These are phyloP conservation scores for Euphorbia celastroides DNA, from an alignment of 441 rosid genomes.

Conservation along the genomic window DNA sequence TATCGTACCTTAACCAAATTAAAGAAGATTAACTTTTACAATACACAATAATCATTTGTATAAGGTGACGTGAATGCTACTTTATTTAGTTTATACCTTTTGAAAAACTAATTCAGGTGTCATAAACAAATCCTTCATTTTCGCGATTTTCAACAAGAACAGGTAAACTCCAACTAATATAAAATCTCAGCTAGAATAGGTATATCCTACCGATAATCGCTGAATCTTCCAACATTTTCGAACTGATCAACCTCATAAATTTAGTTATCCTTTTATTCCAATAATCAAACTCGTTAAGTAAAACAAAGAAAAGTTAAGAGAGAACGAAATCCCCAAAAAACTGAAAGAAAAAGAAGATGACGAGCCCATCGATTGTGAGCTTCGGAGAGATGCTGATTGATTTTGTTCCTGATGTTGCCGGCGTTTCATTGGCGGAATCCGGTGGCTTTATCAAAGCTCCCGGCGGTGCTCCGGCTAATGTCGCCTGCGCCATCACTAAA, in stretches of 20 bases:
- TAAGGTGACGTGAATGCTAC: neutral
- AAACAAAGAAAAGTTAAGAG: neutral
- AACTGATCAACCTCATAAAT: no score
- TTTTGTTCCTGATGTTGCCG: constrained; percentile 60
- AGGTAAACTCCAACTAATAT: neutral
- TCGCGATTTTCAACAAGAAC: neutral
- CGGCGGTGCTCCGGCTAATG: constrained; percentile 85
- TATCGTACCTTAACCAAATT: no score
- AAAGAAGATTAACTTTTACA: no score
- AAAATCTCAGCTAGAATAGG: neutral
- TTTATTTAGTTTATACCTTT: neutral
- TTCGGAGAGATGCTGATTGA: constrained; percentile 82
- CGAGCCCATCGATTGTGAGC: constrained; percentile 38
- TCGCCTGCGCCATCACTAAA: constrained; percentile 68
- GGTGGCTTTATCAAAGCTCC: constrained; percentile 61
- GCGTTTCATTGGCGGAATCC: constrained; percentile 66
- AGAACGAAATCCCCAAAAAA: no score
- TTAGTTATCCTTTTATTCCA: no score
- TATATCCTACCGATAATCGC: neutral
- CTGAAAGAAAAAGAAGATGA: constrained; percentile 19
- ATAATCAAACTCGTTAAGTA: neutral
- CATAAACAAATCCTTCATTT: neutral
- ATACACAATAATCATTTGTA: no score
- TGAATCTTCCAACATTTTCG: no score
- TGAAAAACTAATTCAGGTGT: neutral